A percentile compares a stretch with the other conserved stretches of the same genome.
Evolutionary conservation across 1,139 yeast genomes (phyloP).

Genomic region (Nadsonia commutata): DNA sequence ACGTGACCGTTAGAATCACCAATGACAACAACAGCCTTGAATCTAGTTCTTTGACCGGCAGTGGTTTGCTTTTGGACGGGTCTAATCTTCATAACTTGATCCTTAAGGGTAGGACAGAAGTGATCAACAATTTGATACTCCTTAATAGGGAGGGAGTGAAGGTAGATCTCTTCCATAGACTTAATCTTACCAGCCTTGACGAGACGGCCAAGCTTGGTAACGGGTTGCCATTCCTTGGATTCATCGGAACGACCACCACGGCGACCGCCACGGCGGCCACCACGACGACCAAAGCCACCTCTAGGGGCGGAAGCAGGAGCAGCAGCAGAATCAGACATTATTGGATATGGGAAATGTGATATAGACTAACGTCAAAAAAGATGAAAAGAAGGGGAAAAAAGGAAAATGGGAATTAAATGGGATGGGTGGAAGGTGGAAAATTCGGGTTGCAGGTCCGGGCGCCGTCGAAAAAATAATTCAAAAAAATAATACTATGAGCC

Average conservation of each 20-base stretch:
- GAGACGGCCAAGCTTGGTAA: slow-evolving; percentile 99
- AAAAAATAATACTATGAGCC: too few relatives aligned
- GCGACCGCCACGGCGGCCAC: slow-evolving; percentile 33
- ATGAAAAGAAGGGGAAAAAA: too few relatives aligned
- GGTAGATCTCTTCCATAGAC: slow-evolving; percentile 95
- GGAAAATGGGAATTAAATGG: slow-evolving; percentile 2
- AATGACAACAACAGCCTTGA: slow-evolving; percentile 99
- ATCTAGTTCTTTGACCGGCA: slow-evolving; percentile 99
- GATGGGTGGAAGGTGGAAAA: too few relatives aligned
- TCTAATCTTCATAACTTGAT: slow-evolving; percentile 99
- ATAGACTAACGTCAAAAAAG: slow-evolving; percentile 1
- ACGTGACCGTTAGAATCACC: slow-evolving; percentile 99
- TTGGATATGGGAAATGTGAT: slow-evolving; percentile 3
- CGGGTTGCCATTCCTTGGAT: slow-evolving; percentile 99
- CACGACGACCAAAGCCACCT: slow-evolving; percentile 26
- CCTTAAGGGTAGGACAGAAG: slow-evolving; percentile 90
- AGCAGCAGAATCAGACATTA: slow-evolving; percentile 8
- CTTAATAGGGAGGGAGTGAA: slow-evolving; percentile 98
- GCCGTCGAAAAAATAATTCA: too few relatives aligned
- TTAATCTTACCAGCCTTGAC: slow-evolving; percentile 98
- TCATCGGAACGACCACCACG: slow-evolving; percentile 60
- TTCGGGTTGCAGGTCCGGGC: too few relatives aligned
- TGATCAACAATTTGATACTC: slow-evolving; percentile 98
- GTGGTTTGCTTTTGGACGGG: slow-evolving; percentile 99
- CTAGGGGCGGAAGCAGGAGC: slow-evolving; percentile 9